Evolutionary conservation across 257 asterid species (phyloP), one percentile per base, ranked within the genome.

Genomic region (Penstemon newberryi): DNA sequence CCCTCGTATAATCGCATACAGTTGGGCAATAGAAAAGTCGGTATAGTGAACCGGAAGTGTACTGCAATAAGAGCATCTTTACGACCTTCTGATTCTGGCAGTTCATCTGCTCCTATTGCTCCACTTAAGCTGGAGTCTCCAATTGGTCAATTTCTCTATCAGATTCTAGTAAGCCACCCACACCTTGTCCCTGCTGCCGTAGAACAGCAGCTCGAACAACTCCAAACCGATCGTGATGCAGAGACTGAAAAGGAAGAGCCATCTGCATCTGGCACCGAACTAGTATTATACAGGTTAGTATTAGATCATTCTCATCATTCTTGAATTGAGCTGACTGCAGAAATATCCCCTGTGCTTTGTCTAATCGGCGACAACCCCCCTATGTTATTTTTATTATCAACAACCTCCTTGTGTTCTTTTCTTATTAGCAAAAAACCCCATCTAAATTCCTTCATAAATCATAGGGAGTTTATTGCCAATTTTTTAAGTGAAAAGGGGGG

Each of bases 101-200:
- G 75, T 75, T 79, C 90, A 3, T 70, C 72, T 47, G 70, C 66
- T 73, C 92, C 84, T 3, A 82, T 94, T 78, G 99, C 99, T 60
- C 99, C 99, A 9, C 99, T 94, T 65, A 91, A 84, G 79, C 73
- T 94, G 44, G 99, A 89, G 79, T 94, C 99, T 75, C 99, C 99
- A 45, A 58, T 82, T 51, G 99, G 99, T 38, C 96, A 85, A 74
- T 91, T 91, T 71, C 91, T 94, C 5, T 71, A 93, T 44, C 81
- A 91, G 73, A 87, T 94, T 56, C 73, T 94, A 72, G 69, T 70
- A 3, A 89, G 87, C 65, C 96, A 94, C 73, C 99, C 96, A 0
- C 99, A 94, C 77, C 94, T 94, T 39, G 86, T 94, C 56, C 96
- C 99, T 61, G 99, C 99, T 67, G 99, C 99, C 4, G 97, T 89